Conservation (phyloP, 2,329 filamentous ascomycete genomes). For the Tolypocladium tundrense region DNA sequence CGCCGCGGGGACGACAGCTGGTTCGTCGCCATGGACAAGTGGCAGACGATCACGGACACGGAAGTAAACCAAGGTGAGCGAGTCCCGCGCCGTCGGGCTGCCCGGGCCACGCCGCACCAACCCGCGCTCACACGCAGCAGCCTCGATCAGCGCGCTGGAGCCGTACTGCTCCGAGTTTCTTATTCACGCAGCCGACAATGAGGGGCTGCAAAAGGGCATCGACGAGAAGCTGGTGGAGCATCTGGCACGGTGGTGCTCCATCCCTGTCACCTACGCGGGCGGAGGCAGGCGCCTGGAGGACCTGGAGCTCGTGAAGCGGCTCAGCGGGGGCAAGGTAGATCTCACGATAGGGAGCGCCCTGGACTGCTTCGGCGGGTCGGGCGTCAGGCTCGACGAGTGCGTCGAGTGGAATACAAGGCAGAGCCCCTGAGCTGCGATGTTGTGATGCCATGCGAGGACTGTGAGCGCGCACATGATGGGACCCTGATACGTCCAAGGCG, state of each 20-base stretch:
- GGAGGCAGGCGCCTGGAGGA: constrained; percentile 79
- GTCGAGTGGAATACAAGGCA: constrained; percentile 69
- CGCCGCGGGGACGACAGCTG: constrained; percentile 61
- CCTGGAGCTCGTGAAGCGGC: constrained; percentile 65
- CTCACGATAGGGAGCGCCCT: constrained; percentile 93
- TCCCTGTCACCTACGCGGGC: constrained; percentile 93
- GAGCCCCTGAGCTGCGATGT: not conserved
- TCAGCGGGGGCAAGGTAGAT: constrained; percentile 77
- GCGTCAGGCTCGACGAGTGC: constrained; percentile 82
- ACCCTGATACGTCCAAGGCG: not conserved
- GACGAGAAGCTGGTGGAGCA: constrained; percentile 72
- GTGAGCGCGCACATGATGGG: not conserved
- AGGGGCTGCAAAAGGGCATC: constrained; percentile 84
- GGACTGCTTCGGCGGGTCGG: constrained; percentile 86
- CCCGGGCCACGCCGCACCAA: not conserved
- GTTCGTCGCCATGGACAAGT: constrained; percentile 99
- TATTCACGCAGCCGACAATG: constrained; percentile 93
- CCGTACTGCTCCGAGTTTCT: constrained; percentile 95
- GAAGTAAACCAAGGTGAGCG: constrained; percentile 70
- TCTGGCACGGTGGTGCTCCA: constrained; percentile 75
- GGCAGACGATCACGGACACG: constrained; percentile 97
- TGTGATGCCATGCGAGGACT: not conserved
- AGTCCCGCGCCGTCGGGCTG: constrained; percentile 4
- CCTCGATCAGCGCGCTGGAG: constrained; percentile 69
- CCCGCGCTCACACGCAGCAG: constrained; percentile 31